Evolutionary conservation across 169 alveolate species (phyloP).

Genomic region (Eimeria tenella): DNA sequence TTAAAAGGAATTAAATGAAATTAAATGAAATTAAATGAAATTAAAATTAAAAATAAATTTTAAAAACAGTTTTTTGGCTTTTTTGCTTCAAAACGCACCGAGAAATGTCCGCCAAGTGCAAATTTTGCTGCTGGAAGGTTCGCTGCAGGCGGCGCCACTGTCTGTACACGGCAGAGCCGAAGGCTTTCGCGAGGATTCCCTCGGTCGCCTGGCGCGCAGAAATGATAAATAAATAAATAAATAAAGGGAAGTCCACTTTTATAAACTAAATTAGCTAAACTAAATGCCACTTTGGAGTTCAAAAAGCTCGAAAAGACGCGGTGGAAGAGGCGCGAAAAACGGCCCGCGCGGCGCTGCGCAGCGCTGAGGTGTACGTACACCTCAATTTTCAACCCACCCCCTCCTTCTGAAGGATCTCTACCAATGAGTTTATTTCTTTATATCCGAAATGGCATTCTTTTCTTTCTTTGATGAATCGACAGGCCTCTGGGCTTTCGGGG

Average conservation of each 20-base stretch:
- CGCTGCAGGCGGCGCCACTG: constrained; percentile 3
- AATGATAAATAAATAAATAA: too few relatives aligned
- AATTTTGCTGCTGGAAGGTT: background rate
- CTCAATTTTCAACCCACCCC: background rate
- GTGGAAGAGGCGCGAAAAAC: too few relatives aligned
- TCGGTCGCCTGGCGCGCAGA: background rate
- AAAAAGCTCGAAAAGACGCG: too few relatives aligned
- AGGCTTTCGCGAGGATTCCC: background rate
- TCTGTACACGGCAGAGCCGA: background rate
- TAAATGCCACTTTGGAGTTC: background rate
- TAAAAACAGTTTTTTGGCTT: too few relatives aligned
- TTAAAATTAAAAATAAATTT: too few relatives aligned
- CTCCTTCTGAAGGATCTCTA: background rate
- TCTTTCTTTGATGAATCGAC: background rate
- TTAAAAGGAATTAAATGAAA: too few relatives aligned
- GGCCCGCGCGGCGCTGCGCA: background rate
- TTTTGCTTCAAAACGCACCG: background rate
- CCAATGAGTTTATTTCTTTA: background rate
- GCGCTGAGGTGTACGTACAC: background rate
- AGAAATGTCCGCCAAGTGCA: background rate
- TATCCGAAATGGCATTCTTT: background rate
- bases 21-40: too few relatives aligned
- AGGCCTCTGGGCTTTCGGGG: background rate
- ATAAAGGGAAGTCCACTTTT: background rate
- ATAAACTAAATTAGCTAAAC: background rate